Percentiles rank a stretch among this genome's conserved stretches.
Conservation (phyloP, 148 eudicot genomes). For the Spergularia bocconei region DNA sequence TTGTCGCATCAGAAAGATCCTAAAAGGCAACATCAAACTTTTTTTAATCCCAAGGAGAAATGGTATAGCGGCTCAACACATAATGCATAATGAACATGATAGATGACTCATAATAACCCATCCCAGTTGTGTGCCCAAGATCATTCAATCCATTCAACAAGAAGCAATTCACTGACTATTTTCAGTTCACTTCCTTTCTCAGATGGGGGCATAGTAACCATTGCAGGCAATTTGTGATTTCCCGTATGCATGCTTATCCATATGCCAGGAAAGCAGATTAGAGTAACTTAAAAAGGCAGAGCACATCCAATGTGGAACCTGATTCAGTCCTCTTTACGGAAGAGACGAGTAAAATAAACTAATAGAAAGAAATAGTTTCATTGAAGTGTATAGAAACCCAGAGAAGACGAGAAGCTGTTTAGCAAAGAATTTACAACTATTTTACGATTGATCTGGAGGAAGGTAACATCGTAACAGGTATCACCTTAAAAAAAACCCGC, state of each 20-base stretch:
- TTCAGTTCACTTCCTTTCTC: neutral
- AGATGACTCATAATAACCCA: neutral
- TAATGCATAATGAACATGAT: neutral
- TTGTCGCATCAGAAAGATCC: constrained; percentile 68
- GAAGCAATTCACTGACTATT: neutral
- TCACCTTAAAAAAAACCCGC: too few relatives aligned
- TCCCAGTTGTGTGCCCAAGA: neutral
- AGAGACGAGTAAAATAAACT: too few relatives aligned
- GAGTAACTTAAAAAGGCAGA: too few relatives aligned
- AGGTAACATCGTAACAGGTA: too few relatives aligned
- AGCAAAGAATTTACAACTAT: too few relatives aligned
- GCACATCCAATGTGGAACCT: too few relatives aligned
- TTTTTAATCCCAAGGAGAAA: constrained; percentile 4
- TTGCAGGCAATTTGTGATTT: constrained; percentile 10
- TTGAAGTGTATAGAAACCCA: too few relatives aligned
- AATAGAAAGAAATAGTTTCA: too few relatives aligned
- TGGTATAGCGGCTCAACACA: neutral
- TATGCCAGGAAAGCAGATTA: too few relatives aligned
- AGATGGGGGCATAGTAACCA: neutral
- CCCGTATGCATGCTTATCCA: neutral
- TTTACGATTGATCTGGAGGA: too few relatives aligned
- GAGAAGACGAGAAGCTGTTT: too few relatives aligned
- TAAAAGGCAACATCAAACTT: constrained; percentile 26
- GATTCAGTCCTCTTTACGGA: too few relatives aligned
- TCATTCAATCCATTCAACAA: neutral